phyloP scores from a whole-genome alignment of 1,139 yeast genomes.

The Keqinozyma sinolaborantium region DNA sequence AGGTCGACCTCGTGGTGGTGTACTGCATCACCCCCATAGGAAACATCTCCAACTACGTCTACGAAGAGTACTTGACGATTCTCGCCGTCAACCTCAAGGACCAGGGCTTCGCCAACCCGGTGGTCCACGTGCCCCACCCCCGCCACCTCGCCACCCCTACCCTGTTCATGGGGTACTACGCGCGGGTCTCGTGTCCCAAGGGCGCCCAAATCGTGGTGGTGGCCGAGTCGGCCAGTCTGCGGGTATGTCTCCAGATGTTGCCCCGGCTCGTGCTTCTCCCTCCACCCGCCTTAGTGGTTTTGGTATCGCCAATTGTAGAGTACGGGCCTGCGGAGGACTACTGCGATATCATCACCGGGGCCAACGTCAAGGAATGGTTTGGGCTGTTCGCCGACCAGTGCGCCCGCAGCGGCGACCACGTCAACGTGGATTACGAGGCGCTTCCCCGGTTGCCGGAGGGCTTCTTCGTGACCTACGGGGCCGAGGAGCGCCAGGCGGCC shows the following conservation, averaged over 20 bases:
- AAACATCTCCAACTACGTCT: conserved; percentile 8
- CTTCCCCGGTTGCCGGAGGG: conserved; percentile 6
- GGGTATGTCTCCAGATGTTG: conserved; percentile 6
- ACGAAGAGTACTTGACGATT: conserved; percentile 10
- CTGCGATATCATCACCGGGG: conserved; percentile 1
- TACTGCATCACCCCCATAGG: conserved; percentile 12
- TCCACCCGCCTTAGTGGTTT: conserved; percentile 2
- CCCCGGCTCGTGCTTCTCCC: conserved; percentile 1
- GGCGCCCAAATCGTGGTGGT: conserved; percentile 7
- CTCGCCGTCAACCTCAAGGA: conserved; percentile 10
- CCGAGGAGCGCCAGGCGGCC: conserved; percentile 10
- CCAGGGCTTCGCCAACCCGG: conserved; percentile 14
- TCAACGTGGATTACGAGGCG: not conserved
- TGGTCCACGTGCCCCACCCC: conserved; percentile 8
- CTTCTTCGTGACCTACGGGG: conserved; percentile 10
- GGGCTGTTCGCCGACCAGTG: not conserved
- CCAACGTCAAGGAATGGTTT: not conserved
- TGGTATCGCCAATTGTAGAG: conserved; percentile 2
- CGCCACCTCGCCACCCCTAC: conserved; percentile 1
- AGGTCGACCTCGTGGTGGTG: conserved; percentile 9
- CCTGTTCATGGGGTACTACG: conserved; percentile 5
- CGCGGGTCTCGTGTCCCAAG: conserved; percentile 1
- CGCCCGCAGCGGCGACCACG: not conserved
- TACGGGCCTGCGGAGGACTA: not conserved
- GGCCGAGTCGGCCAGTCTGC: conserved; percentile 13